Percentiles rank a stretch among this genome's conserved stretches.
These are phyloP conservation scores for Chrysanthemum seticuspe DNA, from an alignment of 129 eudicot genomes.

Conservation along the genomic window DNA sequence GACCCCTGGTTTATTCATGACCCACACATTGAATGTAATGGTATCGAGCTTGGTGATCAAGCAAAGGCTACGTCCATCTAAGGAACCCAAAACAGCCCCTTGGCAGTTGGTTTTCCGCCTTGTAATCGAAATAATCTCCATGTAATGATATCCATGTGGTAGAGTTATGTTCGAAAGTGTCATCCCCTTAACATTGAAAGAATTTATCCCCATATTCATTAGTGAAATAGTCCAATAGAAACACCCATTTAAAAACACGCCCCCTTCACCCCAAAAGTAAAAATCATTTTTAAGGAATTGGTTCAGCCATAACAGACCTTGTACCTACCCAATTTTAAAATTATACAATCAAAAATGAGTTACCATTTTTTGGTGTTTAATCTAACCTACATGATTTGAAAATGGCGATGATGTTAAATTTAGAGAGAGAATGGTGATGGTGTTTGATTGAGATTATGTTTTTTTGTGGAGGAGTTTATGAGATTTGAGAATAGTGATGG, in stretches of 20 bases:
- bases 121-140: not conserved
- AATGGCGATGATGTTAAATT: too few species aligned
- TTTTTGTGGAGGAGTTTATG: too few species aligned
- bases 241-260: slow-evolving; percentile 14
- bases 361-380: too few species aligned
- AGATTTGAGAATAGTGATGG: too few species aligned
- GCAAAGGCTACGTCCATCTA: slow-evolving; percentile 9
- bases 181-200: slow-evolving; percentile 8
- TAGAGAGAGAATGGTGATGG: too few species aligned
- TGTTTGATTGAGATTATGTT: too few species aligned
- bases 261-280: not conserved
- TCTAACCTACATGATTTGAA: too few species aligned
- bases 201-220: not conserved
- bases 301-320: too few species aligned
- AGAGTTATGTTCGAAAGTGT: not conserved
- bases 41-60: not conserved
- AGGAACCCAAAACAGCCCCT: not conserved
- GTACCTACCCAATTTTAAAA: too few species aligned
- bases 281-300: not conserved
- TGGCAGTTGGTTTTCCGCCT: not conserved
- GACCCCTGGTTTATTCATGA: not conserved
- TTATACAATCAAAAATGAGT: too few species aligned
- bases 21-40: not conserved
- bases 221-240: not conserved
- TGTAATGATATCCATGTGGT: not conserved